These are phyloP conservation scores for Pseudopyrenochaeta lycopersici DNA, from an alignment of 2,329 filamentous ascomycete genomes.

Conservation along the genomic window DNA sequence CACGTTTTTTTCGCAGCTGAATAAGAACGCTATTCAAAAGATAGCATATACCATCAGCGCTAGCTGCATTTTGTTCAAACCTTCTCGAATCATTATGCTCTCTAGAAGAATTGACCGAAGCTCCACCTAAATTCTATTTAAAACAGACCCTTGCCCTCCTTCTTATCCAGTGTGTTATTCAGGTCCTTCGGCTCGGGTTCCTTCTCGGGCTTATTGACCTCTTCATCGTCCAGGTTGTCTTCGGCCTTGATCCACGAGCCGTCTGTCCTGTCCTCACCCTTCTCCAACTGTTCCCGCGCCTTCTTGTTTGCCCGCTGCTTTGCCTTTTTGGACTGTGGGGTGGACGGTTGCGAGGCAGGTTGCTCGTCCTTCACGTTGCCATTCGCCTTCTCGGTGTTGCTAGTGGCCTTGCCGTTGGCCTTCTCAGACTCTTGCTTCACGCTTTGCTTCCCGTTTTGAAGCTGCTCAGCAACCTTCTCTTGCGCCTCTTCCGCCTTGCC, in stretches of 20 bases:
- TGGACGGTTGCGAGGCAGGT: background rate
- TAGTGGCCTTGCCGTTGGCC: conserved; percentile 21
- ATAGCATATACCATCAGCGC: no score
- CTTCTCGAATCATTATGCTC: no score
- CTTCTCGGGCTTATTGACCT: conserved; percentile 21
- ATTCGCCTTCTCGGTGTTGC: conserved; percentile 18
- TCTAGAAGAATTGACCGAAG: no score
- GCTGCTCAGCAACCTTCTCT: conserved; percentile 18
- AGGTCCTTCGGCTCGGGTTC: conserved; percentile 38
- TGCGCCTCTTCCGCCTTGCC: conserved; percentile 24
- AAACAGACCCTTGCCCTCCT: conserved; percentile 31
- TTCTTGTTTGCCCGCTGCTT: conserved; percentile 22
- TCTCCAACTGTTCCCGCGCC: conserved; percentile 9
- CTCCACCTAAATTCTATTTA: background rate
- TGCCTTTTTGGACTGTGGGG: conserved; percentile 16
- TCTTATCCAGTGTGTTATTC: conserved; percentile 28
- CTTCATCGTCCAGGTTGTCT: conserved; percentile 2
- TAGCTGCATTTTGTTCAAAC: no score
- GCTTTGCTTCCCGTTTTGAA: conserved; percentile 15
- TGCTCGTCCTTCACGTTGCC: conserved; percentile 19
- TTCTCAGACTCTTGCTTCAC: conserved; percentile 17
- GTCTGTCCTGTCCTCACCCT: conserved; percentile 15
- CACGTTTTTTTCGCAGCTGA: background rate
- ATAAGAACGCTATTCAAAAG: no score
- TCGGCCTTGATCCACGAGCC: conserved; percentile 15